A percentile compares a stretch with the other conserved stretches of the same genome.
Evolutionary conservation across 2,329 filamentous ascomycete species (phyloP).

Genomic region (Aspergillus tubingensis): DNA sequence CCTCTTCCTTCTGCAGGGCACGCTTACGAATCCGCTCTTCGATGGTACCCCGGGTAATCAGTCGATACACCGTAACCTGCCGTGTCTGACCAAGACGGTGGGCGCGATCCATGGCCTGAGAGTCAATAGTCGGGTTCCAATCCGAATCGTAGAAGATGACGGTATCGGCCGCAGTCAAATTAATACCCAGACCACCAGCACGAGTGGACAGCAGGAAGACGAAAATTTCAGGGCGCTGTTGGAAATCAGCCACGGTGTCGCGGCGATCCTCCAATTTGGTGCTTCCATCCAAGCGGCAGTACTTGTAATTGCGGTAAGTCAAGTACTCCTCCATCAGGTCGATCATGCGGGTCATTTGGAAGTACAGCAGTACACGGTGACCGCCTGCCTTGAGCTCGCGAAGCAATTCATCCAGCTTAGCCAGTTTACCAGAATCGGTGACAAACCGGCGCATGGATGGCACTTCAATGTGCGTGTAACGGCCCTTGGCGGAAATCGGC

Average conservation of each 20-base stretch:
- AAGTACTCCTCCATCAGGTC: conserved; percentile 99
- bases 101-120: conserved; percentile 97
- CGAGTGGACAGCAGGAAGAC: conserved; percentile 95
- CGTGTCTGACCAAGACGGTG: conserved; percentile 95
- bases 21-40: conserved; percentile 98
- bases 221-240: conserved; percentile 90
- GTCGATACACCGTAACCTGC: conserved; percentile 95
- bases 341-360: conserved; percentile 99
- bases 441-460: conserved; percentile 98
- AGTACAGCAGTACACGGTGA: conserved; percentile 94
- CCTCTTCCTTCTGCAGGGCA: conserved; percentile 96
- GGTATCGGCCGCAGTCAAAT: conserved; percentile 91
- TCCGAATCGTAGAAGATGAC: conserved; percentile 99
- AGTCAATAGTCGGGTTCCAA: conserved; percentile 99
- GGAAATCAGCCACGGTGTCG: conserved; percentile 96
- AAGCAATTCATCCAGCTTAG: conserved; percentile 82
- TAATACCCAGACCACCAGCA: conserved; percentile 96
- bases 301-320: conserved; percentile 98
- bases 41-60: conserved; percentile 95
- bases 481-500: conserved; percentile 77
- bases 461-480: conserved; percentile 87
- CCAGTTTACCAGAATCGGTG: conserved; percentile 94
- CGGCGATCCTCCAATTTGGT: conserved; percentile 96
- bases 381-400: conserved; percentile 87
- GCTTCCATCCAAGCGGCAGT: conserved; percentile 92